A percentile compares a stretch with the other conserved stretches of the same genome.
These are phyloP conservation scores for Penicillium hordei DNA, from an alignment of 2,329 filamentous ascomycete species.

Conservation along the genomic window DNA sequence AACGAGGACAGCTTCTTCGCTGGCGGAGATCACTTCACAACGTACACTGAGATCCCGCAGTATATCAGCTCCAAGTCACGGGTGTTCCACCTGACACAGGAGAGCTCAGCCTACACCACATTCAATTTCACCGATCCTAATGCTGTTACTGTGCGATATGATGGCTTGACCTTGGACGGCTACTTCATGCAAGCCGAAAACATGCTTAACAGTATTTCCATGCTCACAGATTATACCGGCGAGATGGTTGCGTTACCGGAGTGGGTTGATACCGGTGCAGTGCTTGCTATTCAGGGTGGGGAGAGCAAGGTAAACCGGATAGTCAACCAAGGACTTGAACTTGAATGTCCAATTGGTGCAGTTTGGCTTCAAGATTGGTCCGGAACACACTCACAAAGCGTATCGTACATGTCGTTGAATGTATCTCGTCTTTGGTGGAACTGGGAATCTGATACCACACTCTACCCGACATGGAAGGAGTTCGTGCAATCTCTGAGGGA, in stretches of 20 bases:
- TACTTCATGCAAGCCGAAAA: constrained; percentile 25
- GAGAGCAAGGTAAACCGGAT: constrained; percentile 38
- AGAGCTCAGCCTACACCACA: constrained; percentile 34
- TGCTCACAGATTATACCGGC: constrained; percentile 36
- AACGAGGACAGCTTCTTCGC: constrained; percentile 23
- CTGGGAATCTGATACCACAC: constrained; percentile 37
- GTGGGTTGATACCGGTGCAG: constrained; percentile 33
- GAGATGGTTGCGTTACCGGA: constrained; percentile 35
- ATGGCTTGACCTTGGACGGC: constrained; percentile 15
- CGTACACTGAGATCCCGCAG: constrained; percentile 36
- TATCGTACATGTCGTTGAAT: constrained; percentile 33
- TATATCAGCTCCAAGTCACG: constrained; percentile 35
- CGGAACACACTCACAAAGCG: constrained; percentile 36
- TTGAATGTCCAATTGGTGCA: constrained; percentile 34
- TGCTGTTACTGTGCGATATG: constrained; percentile 24
- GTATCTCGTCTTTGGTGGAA: constrained; percentile 44
- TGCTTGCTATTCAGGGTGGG: constrained; percentile 41
- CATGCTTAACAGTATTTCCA: constrained; percentile 35
- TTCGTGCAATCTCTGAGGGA: constrained; percentile 37
- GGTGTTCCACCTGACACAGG: constrained; percentile 31
- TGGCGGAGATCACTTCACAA: constrained; percentile 35
- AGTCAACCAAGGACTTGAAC: constrained; percentile 31
- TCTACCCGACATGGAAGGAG: constrained; percentile 38
- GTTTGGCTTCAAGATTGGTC: constrained; percentile 43
- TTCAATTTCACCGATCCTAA: constrained; percentile 30